These are phyloP conservation scores for Didymella exigua DNA, from an alignment of 2,329 filamentous ascomycete species.

Conservation along the genomic window DNA sequence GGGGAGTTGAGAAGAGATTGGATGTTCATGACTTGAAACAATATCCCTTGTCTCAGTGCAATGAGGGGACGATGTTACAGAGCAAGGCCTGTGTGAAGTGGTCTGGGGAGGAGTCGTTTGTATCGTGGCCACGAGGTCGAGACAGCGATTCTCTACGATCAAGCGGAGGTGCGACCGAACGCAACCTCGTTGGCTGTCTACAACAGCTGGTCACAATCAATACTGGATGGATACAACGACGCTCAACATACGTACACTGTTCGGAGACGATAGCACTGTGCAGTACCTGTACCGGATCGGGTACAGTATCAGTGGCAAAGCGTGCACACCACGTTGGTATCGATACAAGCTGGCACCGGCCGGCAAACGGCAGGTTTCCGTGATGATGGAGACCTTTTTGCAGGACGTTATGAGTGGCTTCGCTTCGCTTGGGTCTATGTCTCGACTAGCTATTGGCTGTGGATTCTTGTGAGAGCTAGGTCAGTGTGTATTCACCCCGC, in stretches of 20 bases:
- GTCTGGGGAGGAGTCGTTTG: slow-evolving; percentile 35
- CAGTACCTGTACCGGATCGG: neutral
- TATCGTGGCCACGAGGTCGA: slow-evolving; percentile 37
- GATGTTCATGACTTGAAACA: slow-evolving; percentile 45
- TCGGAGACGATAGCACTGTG: neutral
- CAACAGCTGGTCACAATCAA: slow-evolving; percentile 16
- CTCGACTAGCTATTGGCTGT: slow-evolving; percentile 23
- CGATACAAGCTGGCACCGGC: slow-evolving; percentile 19
- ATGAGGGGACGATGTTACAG: slow-evolving; percentile 7
- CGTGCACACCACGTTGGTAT: slow-evolving; percentile 20
- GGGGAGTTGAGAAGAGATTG: slow-evolving; percentile 49
- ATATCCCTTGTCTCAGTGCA: slow-evolving; percentile 3
- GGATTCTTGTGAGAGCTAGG: slow-evolving; percentile 20
- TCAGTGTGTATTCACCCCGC: slow-evolving; percentile 23
- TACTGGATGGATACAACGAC: neutral
- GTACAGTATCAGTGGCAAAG: slow-evolving; percentile 9
- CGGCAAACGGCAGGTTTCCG: slow-evolving; percentile 34
- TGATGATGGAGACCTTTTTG: slow-evolving; percentile 31
- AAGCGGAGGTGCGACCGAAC: slow-evolving; percentile 23
- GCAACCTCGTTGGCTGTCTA: neutral
- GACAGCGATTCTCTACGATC: slow-evolving; percentile 29
- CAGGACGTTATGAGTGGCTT: slow-evolving; percentile 29
- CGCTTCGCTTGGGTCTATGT: slow-evolving; percentile 22
- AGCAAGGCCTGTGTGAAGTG: slow-evolving; percentile 21
- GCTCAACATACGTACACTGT: slow-evolving; percentile 22